These are phyloP conservation scores for Amanita exitialis DNA, from an alignment of 768 basidiomycete species.

Conservation along the genomic window DNA sequence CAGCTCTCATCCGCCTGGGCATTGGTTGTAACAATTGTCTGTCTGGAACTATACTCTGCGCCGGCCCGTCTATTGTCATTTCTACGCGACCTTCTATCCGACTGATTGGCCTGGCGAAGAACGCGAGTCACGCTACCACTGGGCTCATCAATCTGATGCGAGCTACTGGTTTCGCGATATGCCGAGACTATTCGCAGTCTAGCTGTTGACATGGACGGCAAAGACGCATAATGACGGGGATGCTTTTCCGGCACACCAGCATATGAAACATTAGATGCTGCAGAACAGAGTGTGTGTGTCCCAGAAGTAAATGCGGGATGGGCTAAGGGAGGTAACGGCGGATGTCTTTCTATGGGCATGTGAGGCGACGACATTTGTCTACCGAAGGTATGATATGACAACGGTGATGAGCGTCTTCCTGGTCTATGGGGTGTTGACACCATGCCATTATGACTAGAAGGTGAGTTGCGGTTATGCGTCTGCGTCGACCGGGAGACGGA, in stretches of 20 bases:
- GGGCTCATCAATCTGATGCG: background rate
- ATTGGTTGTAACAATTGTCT: conserved; percentile 25
- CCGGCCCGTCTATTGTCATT: conserved; percentile 37
- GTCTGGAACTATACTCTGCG: conserved; percentile 46
- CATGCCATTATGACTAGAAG: conserved; percentile 8
- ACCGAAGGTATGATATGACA: conserved; percentile 19
- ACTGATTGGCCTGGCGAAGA: conserved; percentile 4
- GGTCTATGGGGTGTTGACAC: conserved; percentile 23
- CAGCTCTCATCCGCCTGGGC: conserved; percentile 33
- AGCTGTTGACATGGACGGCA: background rate
- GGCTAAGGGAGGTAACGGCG: conserved; percentile 46
- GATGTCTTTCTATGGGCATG: conserved; percentile 25
- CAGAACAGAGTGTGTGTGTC: background rate
- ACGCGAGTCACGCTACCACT: background rate
- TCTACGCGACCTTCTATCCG: conserved; percentile 20
- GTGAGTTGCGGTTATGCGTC: conserved; percentile 5
- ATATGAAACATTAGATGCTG: background rate
- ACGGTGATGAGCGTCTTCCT: conserved; percentile 21
- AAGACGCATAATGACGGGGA: conserved; percentile 5
- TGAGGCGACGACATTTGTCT: conserved; percentile 15
- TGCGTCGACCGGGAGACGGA: background rate
- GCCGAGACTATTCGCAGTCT: background rate
- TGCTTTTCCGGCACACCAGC: background rate
- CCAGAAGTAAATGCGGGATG: conserved; percentile 29
- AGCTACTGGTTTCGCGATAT: background rate